Base-by-base conservation (phyloP, 2,329 filamentous ascomycete genomes). In the Cryphonectria naterciae region DNA sequence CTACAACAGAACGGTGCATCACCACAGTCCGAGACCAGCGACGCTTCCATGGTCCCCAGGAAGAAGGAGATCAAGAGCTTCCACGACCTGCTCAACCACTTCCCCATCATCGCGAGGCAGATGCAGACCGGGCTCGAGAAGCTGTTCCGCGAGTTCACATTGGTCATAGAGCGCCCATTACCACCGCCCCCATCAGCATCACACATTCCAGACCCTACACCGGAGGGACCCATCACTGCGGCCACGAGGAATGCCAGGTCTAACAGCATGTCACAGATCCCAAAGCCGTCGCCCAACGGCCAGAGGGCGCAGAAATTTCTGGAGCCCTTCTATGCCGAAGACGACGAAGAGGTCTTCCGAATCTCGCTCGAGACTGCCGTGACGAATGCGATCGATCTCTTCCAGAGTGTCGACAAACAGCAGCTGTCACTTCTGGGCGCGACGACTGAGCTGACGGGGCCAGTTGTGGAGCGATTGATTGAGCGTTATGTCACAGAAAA, bases 11-110 rank as follows among this genome's bases (percentile, higher is more conserved):
- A 79, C 22, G 69, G 73, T 19, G 63, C 65, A 11, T 52, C 72
- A 19, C 70, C 74, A 2, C 52, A 72, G 5, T 65, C 81, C 65
- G 73, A 84, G 65, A 77, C 82, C 52, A 80, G 80, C 41, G 84
- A 87, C 35, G 79, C 81, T 46, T 73, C 79, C 2, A 81, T 85
- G 41, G 79, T 86, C 56, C 88, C 89, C 7, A 87, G 87, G 73
- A 98, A 97, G 83, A 98, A 97, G 81, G 93, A 97, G 72, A 92
- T 99, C 79, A 94, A 91, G 81, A 93, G 89, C 46, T 99, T 99
- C 78, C 91, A 92, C 72, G 96, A 98, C 74, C 86, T 99, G 19
- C 86, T 99, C 58, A 93, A 93, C 75, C 90, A 94, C 76, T 99
- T 98, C 75, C 96, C 96, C 1, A 93, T 97, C 88, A 98, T 99